Conservation (phyloP, 352 stramenopile species). For the Phytopythium chamaehyphon region DNA sequence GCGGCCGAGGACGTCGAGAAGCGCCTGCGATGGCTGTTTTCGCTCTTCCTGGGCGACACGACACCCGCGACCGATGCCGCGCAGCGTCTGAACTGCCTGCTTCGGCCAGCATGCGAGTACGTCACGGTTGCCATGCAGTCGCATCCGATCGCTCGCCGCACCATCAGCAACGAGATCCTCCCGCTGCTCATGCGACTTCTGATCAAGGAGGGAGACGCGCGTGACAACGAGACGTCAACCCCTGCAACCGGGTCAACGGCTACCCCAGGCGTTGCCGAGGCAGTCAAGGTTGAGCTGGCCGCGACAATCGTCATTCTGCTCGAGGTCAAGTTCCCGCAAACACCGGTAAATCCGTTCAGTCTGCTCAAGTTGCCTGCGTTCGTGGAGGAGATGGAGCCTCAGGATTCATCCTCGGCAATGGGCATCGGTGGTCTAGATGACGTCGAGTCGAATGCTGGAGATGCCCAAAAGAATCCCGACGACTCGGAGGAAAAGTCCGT, state of each 20-base stretch:
- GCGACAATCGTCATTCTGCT: constrained; percentile 53
- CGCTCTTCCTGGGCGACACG: constrained; percentile 32
- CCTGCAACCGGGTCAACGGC: not conserved
- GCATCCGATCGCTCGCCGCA: constrained; percentile 27
- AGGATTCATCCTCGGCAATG: constrained; percentile 13
- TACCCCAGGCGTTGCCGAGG: constrained; percentile 21
- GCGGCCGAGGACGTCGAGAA: constrained; percentile 25
- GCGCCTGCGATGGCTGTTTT: constrained; percentile 50
- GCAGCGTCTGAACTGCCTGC: constrained; percentile 38
- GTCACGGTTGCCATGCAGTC: constrained; percentile 63
- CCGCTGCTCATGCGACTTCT: constrained; percentile 40
- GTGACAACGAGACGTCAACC: constrained; percentile 9
- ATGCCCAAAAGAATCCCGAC: constrained; percentile 11
- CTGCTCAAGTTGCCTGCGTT: constrained; percentile 56
- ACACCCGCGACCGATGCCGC: constrained; percentile 9
- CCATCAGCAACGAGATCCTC: constrained; percentile 51
- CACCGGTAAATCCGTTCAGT: constrained; percentile 35
- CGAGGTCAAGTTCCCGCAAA: constrained; percentile 39
- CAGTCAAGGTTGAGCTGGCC: constrained; percentile 46
- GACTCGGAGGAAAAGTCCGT: constrained; percentile 30
- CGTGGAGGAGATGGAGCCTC: constrained; percentile 40
- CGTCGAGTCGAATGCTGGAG: not conserved
- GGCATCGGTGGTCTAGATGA: not conserved
- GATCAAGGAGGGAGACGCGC: constrained; percentile 12
- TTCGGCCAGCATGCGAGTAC: constrained; percentile 60